Conservation (phyloP, 768 basidiomycete species). For the Fomitopsis serialis region DNA sequence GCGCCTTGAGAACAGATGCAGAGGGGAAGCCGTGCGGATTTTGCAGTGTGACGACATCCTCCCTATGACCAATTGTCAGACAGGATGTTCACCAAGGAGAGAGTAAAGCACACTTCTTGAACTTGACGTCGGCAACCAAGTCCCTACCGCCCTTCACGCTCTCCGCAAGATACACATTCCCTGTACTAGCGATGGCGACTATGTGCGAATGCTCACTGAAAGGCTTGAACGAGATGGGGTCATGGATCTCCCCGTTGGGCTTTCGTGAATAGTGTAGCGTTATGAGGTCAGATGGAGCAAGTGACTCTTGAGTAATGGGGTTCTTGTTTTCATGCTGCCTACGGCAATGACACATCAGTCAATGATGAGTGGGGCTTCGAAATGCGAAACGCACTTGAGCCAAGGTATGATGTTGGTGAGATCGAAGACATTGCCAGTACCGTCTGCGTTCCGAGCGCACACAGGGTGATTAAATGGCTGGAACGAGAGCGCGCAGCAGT, state of each 20-base stretch:
- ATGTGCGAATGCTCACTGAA: constrained; percentile 97
- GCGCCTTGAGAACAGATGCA: constrained; percentile 40
- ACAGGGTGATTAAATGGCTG: constrained; percentile 89
- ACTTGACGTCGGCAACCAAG: constrained; percentile 77
- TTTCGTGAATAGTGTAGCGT: constrained; percentile 81
- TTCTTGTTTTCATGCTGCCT: constrained; percentile 82
- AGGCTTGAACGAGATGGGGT: constrained; percentile 96
- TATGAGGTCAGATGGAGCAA: constrained; percentile 70
- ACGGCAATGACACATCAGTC: not conserved
- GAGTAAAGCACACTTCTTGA: constrained; percentile 60
- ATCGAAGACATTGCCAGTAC: constrained; percentile 81
- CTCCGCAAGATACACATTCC: constrained; percentile 91
- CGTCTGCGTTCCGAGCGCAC: constrained; percentile 76
- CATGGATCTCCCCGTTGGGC: constrained; percentile 81
- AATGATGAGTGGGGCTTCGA: not conserved
- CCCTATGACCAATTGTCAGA: constrained; percentile 35
- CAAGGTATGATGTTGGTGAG: constrained; percentile 91
- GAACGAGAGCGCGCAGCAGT: constrained; percentile 88
- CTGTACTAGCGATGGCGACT: constrained; percentile 82
- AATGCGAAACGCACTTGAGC: constrained; percentile 62
- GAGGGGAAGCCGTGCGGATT: constrained; percentile 79
- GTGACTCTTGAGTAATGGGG: constrained; percentile 68
- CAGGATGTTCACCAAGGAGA: not conserved
- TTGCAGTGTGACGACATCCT: constrained; percentile 91
- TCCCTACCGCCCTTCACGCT: constrained; percentile 85